Percentiles rank a stretch among this genome's conserved stretches.
Evolutionary conservation across 2,329 filamentous ascomycete genomes (phyloP).

Genomic region (Phaeosphaeriaceae sp.): DNA sequence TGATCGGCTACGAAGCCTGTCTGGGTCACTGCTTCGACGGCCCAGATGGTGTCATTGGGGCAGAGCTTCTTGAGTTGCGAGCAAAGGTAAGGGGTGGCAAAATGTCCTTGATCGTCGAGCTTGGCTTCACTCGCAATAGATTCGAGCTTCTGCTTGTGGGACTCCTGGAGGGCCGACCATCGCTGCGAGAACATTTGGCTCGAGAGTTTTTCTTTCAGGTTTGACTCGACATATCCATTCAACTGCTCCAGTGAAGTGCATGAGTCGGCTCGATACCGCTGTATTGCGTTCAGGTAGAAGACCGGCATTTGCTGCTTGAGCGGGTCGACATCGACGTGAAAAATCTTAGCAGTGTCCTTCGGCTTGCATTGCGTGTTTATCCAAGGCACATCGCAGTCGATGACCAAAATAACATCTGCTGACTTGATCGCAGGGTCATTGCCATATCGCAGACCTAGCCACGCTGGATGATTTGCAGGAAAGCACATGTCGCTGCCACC

Average conservation of each 20-base stretch:
- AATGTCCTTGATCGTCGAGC: conserved; percentile 67
- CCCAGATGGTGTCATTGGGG: conserved; percentile 74
- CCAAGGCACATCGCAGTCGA: conserved; percentile 94
- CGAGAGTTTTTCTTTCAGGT: conserved; percentile 46
- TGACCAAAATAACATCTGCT: conserved; percentile 82
- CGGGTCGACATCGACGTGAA: conserved; percentile 72
- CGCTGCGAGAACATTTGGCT: conserved; percentile 53
- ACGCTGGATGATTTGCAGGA: conserved; percentile 63
- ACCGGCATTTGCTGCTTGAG: conserved; percentile 69
- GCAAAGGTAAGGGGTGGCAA: conserved; percentile 66
- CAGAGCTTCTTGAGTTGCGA: conserved; percentile 63
- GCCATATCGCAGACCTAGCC: conserved; percentile 72
- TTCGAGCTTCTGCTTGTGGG: conserved; percentile 66
- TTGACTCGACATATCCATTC: conserved; percentile 63
- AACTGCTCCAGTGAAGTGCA: conserved; percentile 72
- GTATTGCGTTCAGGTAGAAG: conserved; percentile 63
- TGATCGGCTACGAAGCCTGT: conserved; percentile 73
- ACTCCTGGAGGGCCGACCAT: conserved; percentile 63
- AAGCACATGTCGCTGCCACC: conserved; percentile 85
- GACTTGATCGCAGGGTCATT: conserved; percentile 74
- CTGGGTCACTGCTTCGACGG: conserved; percentile 80
- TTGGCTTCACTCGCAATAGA: conserved; percentile 65
- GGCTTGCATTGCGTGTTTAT: conserved; percentile 78
- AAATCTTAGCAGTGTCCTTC: conserved; percentile 62
- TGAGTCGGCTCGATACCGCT: conserved; percentile 60